Base-by-base conservation (phyloP, 108 stramenopile species). In the Nannochloropsis gaditana region DNA sequence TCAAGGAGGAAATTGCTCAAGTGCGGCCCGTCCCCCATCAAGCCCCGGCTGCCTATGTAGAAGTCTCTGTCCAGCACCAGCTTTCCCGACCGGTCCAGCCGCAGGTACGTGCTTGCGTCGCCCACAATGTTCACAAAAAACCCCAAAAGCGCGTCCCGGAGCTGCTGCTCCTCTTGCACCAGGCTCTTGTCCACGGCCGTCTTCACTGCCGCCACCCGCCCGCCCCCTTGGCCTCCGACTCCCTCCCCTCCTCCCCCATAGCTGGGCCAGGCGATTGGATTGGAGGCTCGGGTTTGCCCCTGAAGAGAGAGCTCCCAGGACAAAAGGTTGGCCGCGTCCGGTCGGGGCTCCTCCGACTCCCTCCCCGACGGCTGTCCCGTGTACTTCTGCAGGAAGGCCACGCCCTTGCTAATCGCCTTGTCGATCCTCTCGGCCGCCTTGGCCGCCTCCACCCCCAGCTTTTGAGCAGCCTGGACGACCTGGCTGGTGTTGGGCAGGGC, bases 61-160 rank as follows among this genome's bases (percentile, higher is more conserved):
- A 50, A 50, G 15, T 50, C 47, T 50, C 15, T 0, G 47, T 50
- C 47, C 47, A 50, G 15, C 1, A 11, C 15, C 15, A 15, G 47
- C 10, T 50, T 50, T 15, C 47, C 47, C 47, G 47, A 10, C 47
- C 47, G 47, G 1, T 50, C 47, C 11, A 50, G 47, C 47, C 47
- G 10, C 47, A 50, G 10, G 47, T 50, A 15, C 0, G 47, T 50
- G 47, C 47, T 50, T 50, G 1, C 47, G 15, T 50, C 47, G 19
- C 83, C 87, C 59, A 87, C 83, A 21, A 87, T 45, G 11, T 45
- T 43, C 11, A 87, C 80, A 43, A 45, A 43, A 45, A 87, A 87
- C 2, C 41, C 45, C 80, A 87, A 10, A 4, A 87, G 79, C 17
- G 87, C 87, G 31, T 42, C 87, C 31, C 87, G 50, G 11, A 50